Percentiles rank a stretch among this genome's conserved stretches.
Conservation (phyloP, 2,329 filamentous ascomycete genomes). For the Endocalyx cinctus region DNA sequence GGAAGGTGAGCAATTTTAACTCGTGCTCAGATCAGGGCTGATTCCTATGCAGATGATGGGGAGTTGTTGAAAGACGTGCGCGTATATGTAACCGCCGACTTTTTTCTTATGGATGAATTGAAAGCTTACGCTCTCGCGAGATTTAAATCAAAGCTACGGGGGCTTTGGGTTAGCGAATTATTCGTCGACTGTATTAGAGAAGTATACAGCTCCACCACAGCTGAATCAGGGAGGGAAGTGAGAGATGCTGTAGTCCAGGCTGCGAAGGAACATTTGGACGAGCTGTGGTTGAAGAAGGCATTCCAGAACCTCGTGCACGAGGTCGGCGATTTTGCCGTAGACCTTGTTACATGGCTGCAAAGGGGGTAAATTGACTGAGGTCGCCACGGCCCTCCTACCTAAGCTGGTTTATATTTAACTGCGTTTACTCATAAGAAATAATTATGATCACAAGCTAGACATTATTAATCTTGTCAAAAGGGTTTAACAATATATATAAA, state of each 20-base stretch:
- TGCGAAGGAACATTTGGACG: background rate
- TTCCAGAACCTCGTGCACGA: constrained; percentile 6
- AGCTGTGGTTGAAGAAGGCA: constrained; percentile 4
- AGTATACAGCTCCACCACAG: constrained; percentile 6
- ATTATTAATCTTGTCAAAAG: too few species aligned
- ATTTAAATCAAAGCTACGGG: constrained; percentile 5
- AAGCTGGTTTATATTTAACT: too few species aligned
- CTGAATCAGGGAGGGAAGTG: constrained; percentile 1
- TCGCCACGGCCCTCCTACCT: background rate
- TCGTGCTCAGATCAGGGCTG: constrained; percentile 2
- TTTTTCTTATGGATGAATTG: constrained; percentile 9
- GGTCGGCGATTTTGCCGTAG: constrained; percentile 6
- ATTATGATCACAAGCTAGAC: too few species aligned
- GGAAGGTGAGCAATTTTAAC: constrained; percentile 2
- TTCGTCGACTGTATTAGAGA: constrained; percentile 9
- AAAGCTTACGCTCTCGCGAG: constrained; percentile 6
- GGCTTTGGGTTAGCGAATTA: constrained; percentile 5
- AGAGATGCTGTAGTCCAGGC: constrained; percentile 4
- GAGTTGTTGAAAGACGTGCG: constrained; percentile 9
- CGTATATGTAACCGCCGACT: constrained; percentile 9
- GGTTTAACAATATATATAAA: too few species aligned
- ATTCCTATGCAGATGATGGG: constrained; percentile 7
- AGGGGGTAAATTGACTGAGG: too few species aligned
- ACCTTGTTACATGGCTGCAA: too few species aligned
- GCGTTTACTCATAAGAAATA: too few species aligned